phyloP scores from a whole-genome alignment of 805 yeast species.

The Starmerella cellae region DNA sequence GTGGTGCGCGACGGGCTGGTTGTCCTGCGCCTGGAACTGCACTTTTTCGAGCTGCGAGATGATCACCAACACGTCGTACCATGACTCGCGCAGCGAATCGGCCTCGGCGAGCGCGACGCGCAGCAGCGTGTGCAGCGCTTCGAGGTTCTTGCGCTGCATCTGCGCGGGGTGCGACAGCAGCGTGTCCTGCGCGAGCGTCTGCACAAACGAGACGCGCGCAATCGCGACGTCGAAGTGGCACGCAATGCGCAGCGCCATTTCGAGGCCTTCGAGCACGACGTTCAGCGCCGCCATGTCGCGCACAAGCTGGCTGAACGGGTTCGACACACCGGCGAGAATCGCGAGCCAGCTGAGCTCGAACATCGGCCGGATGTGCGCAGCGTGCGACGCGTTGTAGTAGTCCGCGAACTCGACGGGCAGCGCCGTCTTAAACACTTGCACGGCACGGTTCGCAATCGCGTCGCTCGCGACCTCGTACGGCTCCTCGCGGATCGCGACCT shows the following conservation, averaged over 20 bases:
- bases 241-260: conserved; percentile 67
- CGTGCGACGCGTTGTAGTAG: conserved; percentile 71
- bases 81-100: conserved; percentile 54
- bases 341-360: conserved; percentile 97
- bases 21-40: conserved; percentile 72
- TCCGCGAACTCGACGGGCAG: conserved; percentile 32
- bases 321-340: conserved; percentile 81
- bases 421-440: conserved; percentile 57
- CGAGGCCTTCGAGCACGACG: conserved; percentile 69
- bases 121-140: conserved; percentile 60
- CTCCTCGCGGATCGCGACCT: conserved; percentile 64
- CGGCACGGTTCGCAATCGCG: conserved; percentile 83
- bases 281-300: conserved; percentile 39
- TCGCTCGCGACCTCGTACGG: conserved; percentile 86
- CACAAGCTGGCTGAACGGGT: conserved; percentile 71
- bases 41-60: conserved; percentile 85
- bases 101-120: conserved; percentile 73
- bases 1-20: conserved; percentile 26
- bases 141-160: conserved; percentile 64
- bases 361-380: conserved; percentile 83
- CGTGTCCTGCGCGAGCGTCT: conserved; percentile 77
- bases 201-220: conserved; percentile 78
- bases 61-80: conserved; percentile 72
- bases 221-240: conserved; percentile 70
- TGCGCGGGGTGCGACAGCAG: conserved; percentile 66